Evolutionary conservation across 345 rosid species (phyloP).

Genomic region (Salix caprea): DNA sequence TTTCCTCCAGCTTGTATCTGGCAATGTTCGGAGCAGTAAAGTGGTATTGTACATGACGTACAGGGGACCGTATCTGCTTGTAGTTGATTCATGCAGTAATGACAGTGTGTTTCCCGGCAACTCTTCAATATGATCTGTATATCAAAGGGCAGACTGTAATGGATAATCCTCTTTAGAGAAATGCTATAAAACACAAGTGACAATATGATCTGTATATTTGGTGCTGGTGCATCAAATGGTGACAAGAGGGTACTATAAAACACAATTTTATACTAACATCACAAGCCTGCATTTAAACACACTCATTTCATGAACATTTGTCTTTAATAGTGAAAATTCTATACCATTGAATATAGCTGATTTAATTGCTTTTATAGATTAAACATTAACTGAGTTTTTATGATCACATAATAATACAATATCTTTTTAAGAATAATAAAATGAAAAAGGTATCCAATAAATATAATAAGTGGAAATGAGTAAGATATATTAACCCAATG

Average conservation of each 20-base stretch:
- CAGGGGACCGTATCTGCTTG: conserved; percentile 73
- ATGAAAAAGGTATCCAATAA: not conserved
- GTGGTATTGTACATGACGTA: conserved; percentile 59
- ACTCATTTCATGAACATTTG: too few relatives aligned
- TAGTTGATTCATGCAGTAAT: conserved; percentile 75
- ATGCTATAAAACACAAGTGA: not conserved
- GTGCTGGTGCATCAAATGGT: not conserved
- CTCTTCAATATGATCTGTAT: conserved; percentile 58
- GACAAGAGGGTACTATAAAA: not conserved
- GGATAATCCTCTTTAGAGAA: not conserved
- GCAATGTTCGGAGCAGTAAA: conserved; percentile 75
- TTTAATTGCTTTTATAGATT: too few relatives aligned
- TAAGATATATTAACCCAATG: not conserved
- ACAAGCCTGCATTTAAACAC: too few relatives aligned
- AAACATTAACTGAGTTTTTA: too few relatives aligned
- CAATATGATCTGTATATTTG: too few relatives aligned
- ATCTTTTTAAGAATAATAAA: too few relatives aligned
- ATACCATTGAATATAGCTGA: too few relatives aligned
- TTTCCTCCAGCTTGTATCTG: conserved; percentile 53
- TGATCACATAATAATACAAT: too few relatives aligned
- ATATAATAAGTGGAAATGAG: not conserved
- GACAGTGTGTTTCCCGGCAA: conserved; percentile 71
- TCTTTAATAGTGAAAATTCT: too few relatives aligned
- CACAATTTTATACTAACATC: too few relatives aligned
- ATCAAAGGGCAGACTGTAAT: conserved; percentile 2